A percentile compares a stretch with the other conserved stretches of the same genome.
These are phyloP conservation scores for Rhynchosporium secalis DNA, from an alignment of 2,329 filamentous ascomycete species.

Conservation along the genomic window DNA sequence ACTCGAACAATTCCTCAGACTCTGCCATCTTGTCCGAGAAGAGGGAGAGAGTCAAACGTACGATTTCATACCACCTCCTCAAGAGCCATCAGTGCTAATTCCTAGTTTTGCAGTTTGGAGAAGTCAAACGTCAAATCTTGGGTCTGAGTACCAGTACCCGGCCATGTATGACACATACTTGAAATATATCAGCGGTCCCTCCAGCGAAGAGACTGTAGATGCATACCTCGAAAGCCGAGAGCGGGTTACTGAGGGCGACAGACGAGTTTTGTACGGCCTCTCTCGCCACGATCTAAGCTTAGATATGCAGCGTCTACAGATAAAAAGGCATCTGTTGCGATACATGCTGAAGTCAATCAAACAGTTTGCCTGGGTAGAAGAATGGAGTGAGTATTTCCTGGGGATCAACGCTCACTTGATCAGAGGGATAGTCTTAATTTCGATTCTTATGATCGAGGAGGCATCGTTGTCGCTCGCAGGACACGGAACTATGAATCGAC, in stretches of 20 bases:
- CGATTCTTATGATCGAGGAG: too few species aligned
- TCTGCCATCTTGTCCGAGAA: not conserved
- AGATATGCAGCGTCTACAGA: not conserved
- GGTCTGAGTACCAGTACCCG: not conserved
- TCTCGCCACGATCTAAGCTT: not conserved
- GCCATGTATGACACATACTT: not conserved
- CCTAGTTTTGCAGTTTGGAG: not conserved
- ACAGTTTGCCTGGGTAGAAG: too few species aligned
- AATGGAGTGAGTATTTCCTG: too few species aligned
- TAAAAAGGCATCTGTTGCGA: not conserved
- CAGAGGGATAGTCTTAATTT: too few species aligned
- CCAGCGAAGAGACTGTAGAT: not conserved
- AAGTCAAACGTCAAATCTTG: not conserved
- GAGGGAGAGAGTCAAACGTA: not conserved
- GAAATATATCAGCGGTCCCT: not conserved
- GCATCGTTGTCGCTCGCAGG: too few species aligned
- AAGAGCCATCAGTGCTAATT: not conserved
- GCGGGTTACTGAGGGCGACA: not conserved
- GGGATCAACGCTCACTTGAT: too few species aligned
- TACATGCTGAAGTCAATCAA: too few species aligned
- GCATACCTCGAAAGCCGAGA: not conserved
- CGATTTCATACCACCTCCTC: not conserved
- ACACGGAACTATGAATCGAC: too few species aligned
- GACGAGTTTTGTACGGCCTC: not conserved
- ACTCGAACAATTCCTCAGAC: not conserved